Conservation (phyloP, 257 asterid species). For the Lavandula angustifolia region DNA sequence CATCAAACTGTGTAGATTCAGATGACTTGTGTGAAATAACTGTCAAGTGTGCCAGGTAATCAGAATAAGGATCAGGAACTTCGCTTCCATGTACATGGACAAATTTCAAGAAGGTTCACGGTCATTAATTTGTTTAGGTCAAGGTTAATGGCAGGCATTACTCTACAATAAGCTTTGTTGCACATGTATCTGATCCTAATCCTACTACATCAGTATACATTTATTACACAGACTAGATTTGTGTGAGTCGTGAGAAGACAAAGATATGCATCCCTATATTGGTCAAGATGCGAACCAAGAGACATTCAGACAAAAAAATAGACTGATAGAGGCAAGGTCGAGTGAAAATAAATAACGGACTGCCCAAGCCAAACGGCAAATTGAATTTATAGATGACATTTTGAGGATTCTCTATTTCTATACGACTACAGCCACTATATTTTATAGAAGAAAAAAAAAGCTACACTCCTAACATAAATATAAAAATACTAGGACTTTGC, state of each 20-base stretch:
- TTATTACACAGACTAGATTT: background rate
- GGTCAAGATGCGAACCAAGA: conserved; percentile 1
- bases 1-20: conserved; percentile 60
- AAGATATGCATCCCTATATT: background rate
- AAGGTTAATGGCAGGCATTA: background rate
- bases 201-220: background rate
- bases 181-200: background rate
- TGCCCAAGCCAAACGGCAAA: background rate
- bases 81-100: conserved; percentile 7
- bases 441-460: background rate
- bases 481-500: background rate
- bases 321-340: background rate
- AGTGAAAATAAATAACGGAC: background rate
- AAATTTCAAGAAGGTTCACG: conserved; percentile 10
- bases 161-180: conserved; percentile 3
- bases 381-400: too few relatives aligned
- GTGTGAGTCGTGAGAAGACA: background rate
- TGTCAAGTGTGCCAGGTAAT: conserved; percentile 34
- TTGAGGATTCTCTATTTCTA: background rate
- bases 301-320: background rate
- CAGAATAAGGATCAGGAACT: conserved; percentile 23
- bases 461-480: background rate
- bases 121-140: background rate
- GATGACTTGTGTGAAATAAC: conserved; percentile 49
- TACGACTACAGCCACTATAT: background rate